Evolutionary conservation across 2,329 filamentous ascomycete species (phyloP), one percentile per base, ranked within the genome.

Genomic region (Cercospora nicotianae): DNA sequence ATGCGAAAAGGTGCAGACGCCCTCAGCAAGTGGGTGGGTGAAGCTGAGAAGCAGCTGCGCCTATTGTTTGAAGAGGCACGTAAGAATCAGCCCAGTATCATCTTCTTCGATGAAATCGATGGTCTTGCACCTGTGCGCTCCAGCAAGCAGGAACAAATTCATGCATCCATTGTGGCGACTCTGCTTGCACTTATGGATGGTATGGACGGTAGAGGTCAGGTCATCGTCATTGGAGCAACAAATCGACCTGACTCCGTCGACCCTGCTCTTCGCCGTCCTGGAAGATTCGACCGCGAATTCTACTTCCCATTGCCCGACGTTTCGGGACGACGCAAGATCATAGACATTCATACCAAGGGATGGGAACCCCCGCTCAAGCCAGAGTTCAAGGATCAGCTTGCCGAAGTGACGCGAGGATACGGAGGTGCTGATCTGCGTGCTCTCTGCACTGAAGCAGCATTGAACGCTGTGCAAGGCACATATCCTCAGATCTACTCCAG

Each of bases 71-170:
- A 98, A 75, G 95, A 99, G 80, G 95, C 95, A 16, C 87, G 94
- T 69, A 95, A 93, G 79, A 98, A 91, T 1, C 95, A 99, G 76
- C 95, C 95, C 0, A 98, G 94, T 79, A 99, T 99, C 80, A 99
- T 99, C 79, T 99, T 99, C 83, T 98, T 99, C 74, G 95, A 99
- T 78, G 95, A 99, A 79, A 99, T 99, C 73, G 95, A 99, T 81
- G 95, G 95, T 65, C 85, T 99, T 71, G 95, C 95, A 2, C 96
- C 95, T 62, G 95, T 98, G 36, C 88, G 95, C 74, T 98, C 95
- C 12, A 97, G 94, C 80, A 98, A 98, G 79, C 94, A 98, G 81
- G 95, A 99, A 78, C 95, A 99, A 80, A 98, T 98, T 68, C 95
- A 99, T 80, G 93, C 95, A 5, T 98, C 94, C 2, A 99, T 99